Evolutionary conservation across 1,284 basidiomycete species (phyloP).

Genomic region (Erythrobasidium hasegawianum): DNA sequence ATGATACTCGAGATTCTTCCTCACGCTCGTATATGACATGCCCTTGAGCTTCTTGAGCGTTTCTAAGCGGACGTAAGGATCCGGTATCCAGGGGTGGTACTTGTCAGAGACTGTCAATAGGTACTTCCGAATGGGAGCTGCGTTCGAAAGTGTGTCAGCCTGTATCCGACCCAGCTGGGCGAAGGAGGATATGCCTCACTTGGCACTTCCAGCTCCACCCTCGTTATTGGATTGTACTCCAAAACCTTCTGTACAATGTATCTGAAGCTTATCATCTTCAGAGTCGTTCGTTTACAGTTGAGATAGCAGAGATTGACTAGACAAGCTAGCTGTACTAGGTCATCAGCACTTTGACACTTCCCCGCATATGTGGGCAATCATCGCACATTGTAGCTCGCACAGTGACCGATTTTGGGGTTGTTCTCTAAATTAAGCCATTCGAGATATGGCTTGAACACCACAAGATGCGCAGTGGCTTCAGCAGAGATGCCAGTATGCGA

Average conservation of each 20-base stretch:
- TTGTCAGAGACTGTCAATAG: background rate
- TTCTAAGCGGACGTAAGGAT: conserved; percentile 9
- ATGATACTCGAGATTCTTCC: conserved; percentile 28
- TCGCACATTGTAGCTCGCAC: conserved; percentile 29
- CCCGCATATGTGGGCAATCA: background rate
- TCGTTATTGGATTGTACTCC: background rate
- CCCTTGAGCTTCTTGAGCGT: background rate
- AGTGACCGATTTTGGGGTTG: conserved; percentile 31
- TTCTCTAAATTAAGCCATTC: conserved; percentile 10
- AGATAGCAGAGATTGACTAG: conserved; percentile 4
- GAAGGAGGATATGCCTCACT: background rate
- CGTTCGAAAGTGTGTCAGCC: background rate
- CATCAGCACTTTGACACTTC: background rate
- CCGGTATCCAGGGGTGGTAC: conserved; percentile 24
- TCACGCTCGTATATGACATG: conserved; percentile 2
- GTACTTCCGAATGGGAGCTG: conserved; percentile 8
- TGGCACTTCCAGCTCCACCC: conserved; percentile 12
- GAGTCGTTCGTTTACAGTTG: conserved; percentile 6
- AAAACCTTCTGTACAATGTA: conserved; percentile 11
- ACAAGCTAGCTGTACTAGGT: conserved; percentile 4
- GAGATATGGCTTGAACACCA: conserved; percentile 12
- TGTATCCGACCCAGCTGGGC: background rate
- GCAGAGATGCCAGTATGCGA: conserved; percentile 16
- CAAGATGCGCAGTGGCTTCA: conserved; percentile 29
- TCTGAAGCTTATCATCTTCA: conserved; percentile 19